Base-by-base conservation (phyloP, 2,329 filamentous ascomycete species). In the Scytalidium lignicola region DNA sequence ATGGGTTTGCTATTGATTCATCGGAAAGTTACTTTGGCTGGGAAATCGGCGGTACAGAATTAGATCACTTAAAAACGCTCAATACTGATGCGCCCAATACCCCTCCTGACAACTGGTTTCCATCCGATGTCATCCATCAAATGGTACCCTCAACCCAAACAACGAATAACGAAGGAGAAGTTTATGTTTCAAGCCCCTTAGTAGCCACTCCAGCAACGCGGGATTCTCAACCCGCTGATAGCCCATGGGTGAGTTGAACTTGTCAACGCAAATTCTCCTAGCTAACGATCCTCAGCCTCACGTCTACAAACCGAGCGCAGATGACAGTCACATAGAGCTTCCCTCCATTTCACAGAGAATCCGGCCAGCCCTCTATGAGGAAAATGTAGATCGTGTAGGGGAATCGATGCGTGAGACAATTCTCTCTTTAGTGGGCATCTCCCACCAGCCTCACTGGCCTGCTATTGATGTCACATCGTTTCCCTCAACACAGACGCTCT, bases 1-100 rank as follows among this genome's bases (percentile, higher is more conserved):
- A 51, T 50, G 51, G 46, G 26, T 50, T 53, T 43, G 23, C 43
- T 29, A 53, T 51, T 44, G 51, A 53, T 26, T 39, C 49, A 40
- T 53, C 44, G 22, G 51, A 53, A 17, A 51, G 51, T 19, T 53
- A 48, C 41, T 43, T 53, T 47, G 51, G 51, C 44, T 53, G 51
- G 51, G 44, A 47, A 42, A 51, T 53, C 23, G 51, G 46, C 41
- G 49, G 41, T 23, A 41, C 32, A 26, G 51, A 48, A 40, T 21
- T 43, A 21, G 51, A 53, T 28, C 49, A 47, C 29, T 43, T 51
- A 46, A 44, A 39, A 39, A 49, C 45, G 4, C 49, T 51, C 13
- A 51, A 49, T 39, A 47, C 21, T 5, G 40, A 40, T 51, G 45
- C 49, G 21, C 51, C 48, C 17, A 47, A 53, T 17, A 48, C 48